Percentiles rank a stretch among this genome's conserved stretches.
Evolutionary conservation across 202 grass and related monocot species (phyloP).

Genomic region (Carex sylvatica): DNA sequence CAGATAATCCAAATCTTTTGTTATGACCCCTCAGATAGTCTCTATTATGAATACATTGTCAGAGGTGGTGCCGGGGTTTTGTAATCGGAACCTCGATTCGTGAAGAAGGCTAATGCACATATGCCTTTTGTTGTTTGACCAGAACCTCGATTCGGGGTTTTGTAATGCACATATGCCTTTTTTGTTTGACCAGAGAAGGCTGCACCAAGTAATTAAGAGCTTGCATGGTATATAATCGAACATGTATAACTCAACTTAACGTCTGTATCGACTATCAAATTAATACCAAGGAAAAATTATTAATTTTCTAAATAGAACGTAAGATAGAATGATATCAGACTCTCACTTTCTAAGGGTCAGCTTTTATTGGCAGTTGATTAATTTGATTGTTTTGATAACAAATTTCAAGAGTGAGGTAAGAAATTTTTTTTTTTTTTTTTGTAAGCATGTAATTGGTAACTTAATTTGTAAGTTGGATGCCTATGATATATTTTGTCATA

Average conservation of each 20-base stretch:
- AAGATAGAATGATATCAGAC: not conserved
- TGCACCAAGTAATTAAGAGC: not conserved
- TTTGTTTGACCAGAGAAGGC: not conserved
- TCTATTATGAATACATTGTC: too few species aligned
- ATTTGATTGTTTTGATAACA: not conserved
- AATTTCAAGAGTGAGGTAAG: not conserved
- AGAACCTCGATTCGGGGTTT: too few species aligned
- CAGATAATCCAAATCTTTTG: not conserved
- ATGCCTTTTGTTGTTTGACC: not conserved
- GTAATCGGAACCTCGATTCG: not conserved
- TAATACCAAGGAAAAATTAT: not conserved
- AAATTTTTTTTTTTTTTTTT: not conserved
- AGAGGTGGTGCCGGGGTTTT: too few species aligned
- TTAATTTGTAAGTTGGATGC: not conserved
- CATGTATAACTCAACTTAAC: not conserved
- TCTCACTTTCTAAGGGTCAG: not conserved
- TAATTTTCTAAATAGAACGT: not conserved
- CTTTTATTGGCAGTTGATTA: not conserved
- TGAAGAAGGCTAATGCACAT: not conserved
- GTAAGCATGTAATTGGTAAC: not conserved
- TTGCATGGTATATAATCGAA: too few species aligned
- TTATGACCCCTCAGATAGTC: not conserved
- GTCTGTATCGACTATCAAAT: not conserved
- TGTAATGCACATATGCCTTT: not conserved
- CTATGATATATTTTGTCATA: not conserved